Percentiles rank a stretch among this genome's conserved stretches.
phyloP scores from a whole-genome alignment of 2,329 filamentous ascomycete species.

The Orbilia blumenaviensis region DNA sequence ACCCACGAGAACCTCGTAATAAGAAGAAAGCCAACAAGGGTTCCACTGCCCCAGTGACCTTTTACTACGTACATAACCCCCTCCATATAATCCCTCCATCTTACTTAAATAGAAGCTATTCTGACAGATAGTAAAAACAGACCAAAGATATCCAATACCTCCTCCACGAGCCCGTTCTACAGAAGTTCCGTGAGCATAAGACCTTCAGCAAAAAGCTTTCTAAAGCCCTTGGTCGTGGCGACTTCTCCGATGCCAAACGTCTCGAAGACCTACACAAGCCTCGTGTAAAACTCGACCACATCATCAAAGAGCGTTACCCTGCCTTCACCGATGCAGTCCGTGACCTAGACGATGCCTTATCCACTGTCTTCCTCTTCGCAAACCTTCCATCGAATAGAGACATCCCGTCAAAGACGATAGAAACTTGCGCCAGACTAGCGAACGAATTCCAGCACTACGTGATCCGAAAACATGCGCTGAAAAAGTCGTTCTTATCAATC shows the following conservation, averaged over 20 bases:
- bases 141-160: slow-evolving; percentile 98
- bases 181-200: slow-evolving; percentile 97
- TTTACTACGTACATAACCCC: slow-evolving; percentile 69
- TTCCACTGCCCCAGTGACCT: slow-evolving; percentile 88
- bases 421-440: slow-evolving; percentile 88
- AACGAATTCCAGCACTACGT: slow-evolving; percentile 98
- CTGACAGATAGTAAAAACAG: slow-evolving; percentile 19
- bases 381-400: slow-evolving; percentile 89
- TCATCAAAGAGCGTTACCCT: slow-evolving; percentile 97
- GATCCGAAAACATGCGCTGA: slow-evolving; percentile 87
- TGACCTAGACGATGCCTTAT: slow-evolving; percentile 95
- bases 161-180: slow-evolving; percentile 90
- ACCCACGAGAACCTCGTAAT: slow-evolving; percentile 93
- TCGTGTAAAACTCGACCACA: slow-evolving; percentile 90
- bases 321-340: slow-evolving; percentile 93
- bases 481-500: slow-evolving; percentile 96
- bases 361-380: slow-evolving; percentile 96
- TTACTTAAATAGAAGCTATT: background rate
- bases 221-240: slow-evolving; percentile 86
- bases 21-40: slow-evolving; percentile 97
- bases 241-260: slow-evolving; percentile 85
- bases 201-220: slow-evolving; percentile 97
- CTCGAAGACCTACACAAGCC: slow-evolving; percentile 91
- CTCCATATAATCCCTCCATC: background rate
- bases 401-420: slow-evolving; percentile 94